These are phyloP conservation scores for Sabuloglossum arenarium DNA, from an alignment of 495 filamentous ascomycete species.

Conservation along the genomic window DNA sequence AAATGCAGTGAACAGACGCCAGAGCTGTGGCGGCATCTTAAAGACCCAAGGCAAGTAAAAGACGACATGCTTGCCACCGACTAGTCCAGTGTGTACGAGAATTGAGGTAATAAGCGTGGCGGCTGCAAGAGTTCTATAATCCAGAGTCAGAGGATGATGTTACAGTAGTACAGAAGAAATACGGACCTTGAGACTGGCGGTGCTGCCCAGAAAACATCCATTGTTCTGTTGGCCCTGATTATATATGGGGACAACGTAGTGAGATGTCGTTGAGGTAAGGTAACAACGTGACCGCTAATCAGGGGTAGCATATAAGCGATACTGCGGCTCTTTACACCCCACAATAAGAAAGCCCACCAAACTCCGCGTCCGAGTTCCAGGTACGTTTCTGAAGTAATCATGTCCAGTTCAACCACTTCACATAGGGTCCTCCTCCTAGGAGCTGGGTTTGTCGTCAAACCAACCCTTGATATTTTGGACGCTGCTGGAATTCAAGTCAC, in stretches of 20 bases:
- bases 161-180: background rate
- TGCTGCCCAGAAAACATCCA: constrained; percentile 50
- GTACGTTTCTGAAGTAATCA: no score
- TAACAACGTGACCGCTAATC: background rate
- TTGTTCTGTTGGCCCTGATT: constrained; percentile 3
- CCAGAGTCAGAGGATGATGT: background rate
- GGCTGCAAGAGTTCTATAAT: constrained; percentile 45
- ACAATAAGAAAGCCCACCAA: no score
- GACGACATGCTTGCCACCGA: constrained; percentile 30
- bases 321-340: no score
- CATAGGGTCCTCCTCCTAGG: background rate
- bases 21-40: constrained; percentile 44
- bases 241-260: no score
- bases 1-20: constrained; percentile 51
- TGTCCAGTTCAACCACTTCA: no score
- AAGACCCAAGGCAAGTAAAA: constrained; percentile 36
- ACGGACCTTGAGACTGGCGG: constrained; percentile 47
- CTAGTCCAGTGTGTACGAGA: constrained; percentile 35
- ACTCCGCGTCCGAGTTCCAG: no score
- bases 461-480: background rate
- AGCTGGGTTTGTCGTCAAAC: background rate
- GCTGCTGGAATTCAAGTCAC: background rate
- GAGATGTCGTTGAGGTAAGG: background rate
- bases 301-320: background rate
- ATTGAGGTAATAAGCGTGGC: constrained; percentile 42